Evolutionary conservation across 352 stramenopile species (phyloP).

Genomic region (Phytophthora syringae): DNA sequence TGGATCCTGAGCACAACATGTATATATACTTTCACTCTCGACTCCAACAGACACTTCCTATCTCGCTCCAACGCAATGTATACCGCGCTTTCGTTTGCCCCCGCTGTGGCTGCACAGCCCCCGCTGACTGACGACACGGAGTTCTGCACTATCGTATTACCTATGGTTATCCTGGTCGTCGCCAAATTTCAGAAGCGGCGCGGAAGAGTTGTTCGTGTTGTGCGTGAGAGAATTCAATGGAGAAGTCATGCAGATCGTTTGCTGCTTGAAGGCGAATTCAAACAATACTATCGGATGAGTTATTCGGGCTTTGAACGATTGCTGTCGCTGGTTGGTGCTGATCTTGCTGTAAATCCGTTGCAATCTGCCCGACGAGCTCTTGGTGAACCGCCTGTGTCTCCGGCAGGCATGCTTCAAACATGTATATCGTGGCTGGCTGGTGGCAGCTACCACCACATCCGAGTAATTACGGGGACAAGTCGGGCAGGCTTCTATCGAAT

Average conservation of each 20-base stretch:
- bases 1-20: no score
- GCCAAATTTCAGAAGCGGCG: no score
- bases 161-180: no score
- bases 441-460: conserved; percentile 22
- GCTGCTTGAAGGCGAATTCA: not conserved
- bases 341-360: not conserved
- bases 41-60: no score
- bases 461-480: conserved; percentile 6
- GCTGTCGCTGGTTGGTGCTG: not conserved
- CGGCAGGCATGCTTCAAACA: conserved; percentile 1
- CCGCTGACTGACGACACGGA: no score
- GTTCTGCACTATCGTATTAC: no score
- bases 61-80: no score
- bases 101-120: no score
- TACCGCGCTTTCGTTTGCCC: no score
- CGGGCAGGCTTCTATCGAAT: conserved; percentile 3
- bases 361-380: not conserved
- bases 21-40: no score
- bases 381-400: not conserved
- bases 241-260: not conserved
- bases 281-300: not conserved
- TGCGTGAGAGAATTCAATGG: not conserved
- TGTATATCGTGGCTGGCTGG: conserved; percentile 12
- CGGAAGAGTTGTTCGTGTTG: not conserved
- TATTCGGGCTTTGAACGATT: not conserved